Conservation (phyloP, 257 asterid species). For the Marsdenia floribunda region DNA sequence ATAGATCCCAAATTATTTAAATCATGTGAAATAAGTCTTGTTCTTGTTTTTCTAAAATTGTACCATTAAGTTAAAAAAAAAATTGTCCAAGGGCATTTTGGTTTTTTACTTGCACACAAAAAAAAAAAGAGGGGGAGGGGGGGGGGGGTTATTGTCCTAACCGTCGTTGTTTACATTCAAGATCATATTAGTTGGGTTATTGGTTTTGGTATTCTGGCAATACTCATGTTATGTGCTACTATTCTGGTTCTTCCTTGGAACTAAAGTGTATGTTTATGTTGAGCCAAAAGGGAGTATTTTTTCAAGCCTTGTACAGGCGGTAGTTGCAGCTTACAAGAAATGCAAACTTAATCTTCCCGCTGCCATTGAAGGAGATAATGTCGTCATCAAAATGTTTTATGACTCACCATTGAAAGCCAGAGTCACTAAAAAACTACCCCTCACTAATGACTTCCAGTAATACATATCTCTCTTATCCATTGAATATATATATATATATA, state of each 20-base stretch:
- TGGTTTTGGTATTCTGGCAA: constrained; percentile 61
- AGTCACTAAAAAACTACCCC: constrained; percentile 33
- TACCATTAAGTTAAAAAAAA: no score
- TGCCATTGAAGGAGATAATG: neutral
- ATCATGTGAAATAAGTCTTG: no score
- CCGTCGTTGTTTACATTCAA: constrained; percentile 79
- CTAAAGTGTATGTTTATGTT: constrained; percentile 45
- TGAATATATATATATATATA: no score
- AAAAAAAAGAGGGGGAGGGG: no score
- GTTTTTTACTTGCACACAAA: no score
- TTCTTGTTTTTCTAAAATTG: no score
- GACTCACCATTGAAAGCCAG: constrained; percentile 43
- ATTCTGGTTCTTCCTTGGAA: constrained; percentile 54
- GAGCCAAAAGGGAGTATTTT: constrained; percentile 74
- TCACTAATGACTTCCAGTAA: constrained; percentile 53
- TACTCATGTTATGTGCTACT: constrained; percentile 51
- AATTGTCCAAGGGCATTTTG: no score
- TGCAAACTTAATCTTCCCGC: constrained; percentile 40
- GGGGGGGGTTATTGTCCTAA: constrained; percentile 49
- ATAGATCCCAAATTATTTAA: no score
- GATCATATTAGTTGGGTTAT: constrained; percentile 58
- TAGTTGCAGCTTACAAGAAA: constrained; percentile 51
- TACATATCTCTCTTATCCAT: no score
- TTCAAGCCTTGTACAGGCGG: constrained; percentile 42
- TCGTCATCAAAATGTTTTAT: constrained; percentile 26